Evolutionary conservation across 805 yeast genomes (phyloP), one percentile per base, ranked within the genome.

Genomic region (Barnettozyma sucrosica): DNA sequence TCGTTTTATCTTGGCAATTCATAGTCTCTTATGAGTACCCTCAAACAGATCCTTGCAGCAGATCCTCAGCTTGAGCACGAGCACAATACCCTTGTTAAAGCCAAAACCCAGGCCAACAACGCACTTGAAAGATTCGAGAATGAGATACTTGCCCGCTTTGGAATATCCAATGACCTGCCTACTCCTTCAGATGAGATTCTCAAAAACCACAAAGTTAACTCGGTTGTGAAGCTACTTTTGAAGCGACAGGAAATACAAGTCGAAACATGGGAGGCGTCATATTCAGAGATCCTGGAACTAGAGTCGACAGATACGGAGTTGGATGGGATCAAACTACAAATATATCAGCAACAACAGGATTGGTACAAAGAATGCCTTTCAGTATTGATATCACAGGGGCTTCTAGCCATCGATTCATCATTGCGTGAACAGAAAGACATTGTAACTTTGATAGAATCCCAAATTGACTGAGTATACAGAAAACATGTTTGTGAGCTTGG

Each of bases 401-500:
- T 41, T 18, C n/a, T 41, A 9, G 10, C 14, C 20, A 13, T 42
- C 18, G 8, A 47, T 48, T 14, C 56, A 46, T 24, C 33, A 42
- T 9, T 41, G 36, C 26, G 23, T 5, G 39, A 16, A 10, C 42
- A n/a, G n/a, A 39, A 20, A 7, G 21, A 43, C 10, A 14, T 51
- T 1, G 3, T n/a, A 16, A 20, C 25, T 32, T 25, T 26, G 30
- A 16, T 26, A 30, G 20, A 28, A 13, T 45, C 11, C 41, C 32
- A 16, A 41, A 10, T 20, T 13, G 18, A 20, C 19, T 38, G 13
- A 37, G 14, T 19, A 34, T 14, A 18, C 18, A 13, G 23, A 7
- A 23, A 10, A 3, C 19, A 50, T 59, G 62, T 59, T 26, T 43
- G 64, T 59, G 60, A 44, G 46, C 59, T 55, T 59, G 64, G 64